Percentiles rank a stretch among this genome's conserved stretches.
Conservation (phyloP, 352 stramenopile genomes). For the Peronospora farinosa region DNA sequence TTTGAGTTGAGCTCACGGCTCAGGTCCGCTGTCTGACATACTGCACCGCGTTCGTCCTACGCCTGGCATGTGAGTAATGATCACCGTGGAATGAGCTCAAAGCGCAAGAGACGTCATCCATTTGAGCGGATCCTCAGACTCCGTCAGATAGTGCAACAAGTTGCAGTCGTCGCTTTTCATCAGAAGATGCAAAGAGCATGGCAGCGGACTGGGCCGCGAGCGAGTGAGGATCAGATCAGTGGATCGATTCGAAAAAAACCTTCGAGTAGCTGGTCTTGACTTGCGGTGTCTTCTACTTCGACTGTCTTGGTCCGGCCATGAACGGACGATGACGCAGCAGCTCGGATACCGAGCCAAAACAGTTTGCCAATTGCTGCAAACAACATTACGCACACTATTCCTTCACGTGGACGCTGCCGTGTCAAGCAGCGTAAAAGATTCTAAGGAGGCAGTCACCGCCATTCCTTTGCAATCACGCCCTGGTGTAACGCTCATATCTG, state of each 20-base stretch:
- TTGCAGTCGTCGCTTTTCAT: constrained; percentile 11
- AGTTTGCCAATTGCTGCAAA: constrained; percentile 1
- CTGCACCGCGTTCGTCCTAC: constrained; percentile 9
- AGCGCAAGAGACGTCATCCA: constrained; percentile 1
- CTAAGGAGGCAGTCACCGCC: constrained; percentile 4
- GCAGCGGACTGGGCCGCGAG: neutral
- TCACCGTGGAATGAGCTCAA: constrained; percentile 19
- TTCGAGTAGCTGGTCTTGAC: constrained; percentile 14
- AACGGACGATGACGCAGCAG: constrained; percentile 4
- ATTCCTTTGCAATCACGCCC: constrained; percentile 10
- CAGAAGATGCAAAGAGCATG: constrained; percentile 3
- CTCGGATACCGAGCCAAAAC: too few species aligned
- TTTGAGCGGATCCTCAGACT: constrained; percentile 14
- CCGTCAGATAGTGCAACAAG: constrained; percentile 11
- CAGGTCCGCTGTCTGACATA: neutral
- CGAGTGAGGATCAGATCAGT: constrained; percentile 18
- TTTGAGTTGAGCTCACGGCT: constrained; percentile 13
- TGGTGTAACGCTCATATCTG: constrained; percentile 18
- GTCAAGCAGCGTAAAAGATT: constrained; percentile 9
- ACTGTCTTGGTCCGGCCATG: neutral
- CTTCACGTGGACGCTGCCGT: constrained; percentile 1
- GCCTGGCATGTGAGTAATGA: constrained; percentile 29
- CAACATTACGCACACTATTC: constrained; percentile 25
- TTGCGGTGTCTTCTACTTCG: neutral
- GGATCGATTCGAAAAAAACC: constrained; percentile 29